phyloP scores from a whole-genome alignment of 2,329 filamentous ascomycete species.

The Aureobasidium sp. region DNA sequence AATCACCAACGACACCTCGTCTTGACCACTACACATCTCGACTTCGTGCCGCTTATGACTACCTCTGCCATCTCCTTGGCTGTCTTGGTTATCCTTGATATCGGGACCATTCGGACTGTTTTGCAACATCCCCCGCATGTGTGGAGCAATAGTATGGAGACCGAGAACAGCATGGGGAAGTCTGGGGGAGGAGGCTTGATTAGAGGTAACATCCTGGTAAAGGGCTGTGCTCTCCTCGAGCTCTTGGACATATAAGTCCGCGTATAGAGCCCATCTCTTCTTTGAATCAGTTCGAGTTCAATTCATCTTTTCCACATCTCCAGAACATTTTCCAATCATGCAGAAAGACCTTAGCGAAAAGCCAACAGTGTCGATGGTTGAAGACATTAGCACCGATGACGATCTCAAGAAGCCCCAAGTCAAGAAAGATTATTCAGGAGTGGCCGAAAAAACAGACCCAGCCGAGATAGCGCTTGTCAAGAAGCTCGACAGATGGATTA shows the following conservation, averaged over 20 bases:
- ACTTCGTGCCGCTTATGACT: neutral
- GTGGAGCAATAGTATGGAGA: slow-evolving; percentile 2
- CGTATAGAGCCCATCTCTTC: neutral
- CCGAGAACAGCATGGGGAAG: neutral
- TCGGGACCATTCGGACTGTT: slow-evolving; percentile 5
- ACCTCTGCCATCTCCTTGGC: neutral
- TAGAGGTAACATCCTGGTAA: neutral
- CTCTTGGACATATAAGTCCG: neutral
- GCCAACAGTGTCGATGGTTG: slow-evolving; percentile 7
- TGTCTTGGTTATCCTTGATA: slow-evolving; percentile 2
- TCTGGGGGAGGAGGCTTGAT: neutral
- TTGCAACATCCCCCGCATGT: neutral
- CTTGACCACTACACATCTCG: neutral
- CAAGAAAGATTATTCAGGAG: slow-evolving; percentile 25
- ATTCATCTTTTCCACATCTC: neutral
- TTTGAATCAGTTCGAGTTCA: neutral
- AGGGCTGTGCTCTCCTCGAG: neutral
- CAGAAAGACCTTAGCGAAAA: neutral
- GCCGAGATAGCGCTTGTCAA: slow-evolving; percentile 26
- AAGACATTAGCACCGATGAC: neutral
- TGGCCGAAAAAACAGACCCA: slow-evolving; percentile 28
- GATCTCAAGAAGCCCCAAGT: slow-evolving; percentile 2
- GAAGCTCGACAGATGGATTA: slow-evolving; percentile 27
- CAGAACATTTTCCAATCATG: neutral
- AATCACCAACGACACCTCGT: neutral